Evolutionary conservation across 2,329 filamentous ascomycete genomes (phyloP).

Genomic region (Ceratocystis albifundus): DNA sequence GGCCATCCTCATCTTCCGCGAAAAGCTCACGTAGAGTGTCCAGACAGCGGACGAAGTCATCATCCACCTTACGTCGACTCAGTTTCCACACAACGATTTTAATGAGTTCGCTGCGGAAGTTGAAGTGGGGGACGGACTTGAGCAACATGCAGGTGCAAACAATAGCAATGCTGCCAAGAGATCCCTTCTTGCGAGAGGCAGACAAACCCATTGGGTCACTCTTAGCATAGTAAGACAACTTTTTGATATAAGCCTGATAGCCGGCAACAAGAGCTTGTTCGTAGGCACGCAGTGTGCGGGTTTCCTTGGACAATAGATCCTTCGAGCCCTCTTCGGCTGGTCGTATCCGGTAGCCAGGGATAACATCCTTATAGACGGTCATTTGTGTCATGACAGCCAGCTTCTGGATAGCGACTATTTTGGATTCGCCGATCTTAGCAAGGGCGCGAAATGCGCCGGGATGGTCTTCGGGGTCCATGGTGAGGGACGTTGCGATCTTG

Average conservation of each 20-base stretch:
- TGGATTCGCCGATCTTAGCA: constrained; percentile 58
- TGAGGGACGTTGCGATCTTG: constrained; percentile 65
- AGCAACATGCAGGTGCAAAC: constrained; percentile 75
- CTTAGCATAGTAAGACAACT: constrained; percentile 58
- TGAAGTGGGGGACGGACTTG: constrained; percentile 84
- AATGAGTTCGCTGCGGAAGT: constrained; percentile 78
- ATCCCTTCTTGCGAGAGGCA: constrained; percentile 29
- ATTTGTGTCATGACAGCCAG: constrained; percentile 77
- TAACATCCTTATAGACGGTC: constrained; percentile 87
- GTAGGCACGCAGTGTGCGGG: constrained; percentile 67
- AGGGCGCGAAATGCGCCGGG: constrained; percentile 66
- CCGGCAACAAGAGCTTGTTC: constrained; percentile 77
- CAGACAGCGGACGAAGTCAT: constrained; percentile 65
- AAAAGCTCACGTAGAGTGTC: constrained; percentile 74
- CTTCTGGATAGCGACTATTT: constrained; percentile 66
- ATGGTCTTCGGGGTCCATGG: constrained; percentile 89
- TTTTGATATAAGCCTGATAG: constrained; percentile 75
- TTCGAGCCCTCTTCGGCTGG: constrained; percentile 62
- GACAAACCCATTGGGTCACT: constrained; percentile 32
- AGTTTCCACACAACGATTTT: constrained; percentile 80
- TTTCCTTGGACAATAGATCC: constrained; percentile 83
- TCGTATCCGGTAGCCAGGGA: constrained; percentile 90
- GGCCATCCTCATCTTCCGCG: constrained; percentile 76
- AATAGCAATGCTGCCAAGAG: constrained; percentile 63
- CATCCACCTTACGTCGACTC: constrained; percentile 58